Evolutionary conservation across 371 early-diverging fungal genomes (phyloP), one percentile per base, ranked within the genome.

Genomic region (Rhizopus delemar): DNA sequence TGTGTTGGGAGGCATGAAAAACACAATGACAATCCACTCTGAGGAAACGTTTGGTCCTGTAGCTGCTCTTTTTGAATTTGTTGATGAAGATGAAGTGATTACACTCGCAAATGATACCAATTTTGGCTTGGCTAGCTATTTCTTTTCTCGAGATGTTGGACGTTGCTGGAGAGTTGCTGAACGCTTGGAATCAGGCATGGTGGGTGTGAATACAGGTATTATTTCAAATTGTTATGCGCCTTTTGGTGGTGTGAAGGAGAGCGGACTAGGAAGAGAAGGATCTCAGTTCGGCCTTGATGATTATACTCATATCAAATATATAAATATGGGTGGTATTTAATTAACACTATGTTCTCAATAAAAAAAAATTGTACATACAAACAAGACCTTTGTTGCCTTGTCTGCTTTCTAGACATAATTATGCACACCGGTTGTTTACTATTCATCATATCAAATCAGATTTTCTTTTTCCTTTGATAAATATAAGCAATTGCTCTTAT

Each of bases 1-100:
- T 0, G 83, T 93, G 31, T 63, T 93, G 11, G 75, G 77, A 2
- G 78, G 81, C 22, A 86, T 89, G 77, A 76, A 72, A 8, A 66
- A 71, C 13, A 74, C 77, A 8, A 89, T 90, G 87, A 57, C 62
- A 12, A 83, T 90, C 57, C 70, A 84, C 12, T 70, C 58, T 28
- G 89, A 90, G 66, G 93, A 93, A 62, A 91, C 87, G 3, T 93
- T 93, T 70, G 93, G 93, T 0, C 93, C 93, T 29, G 79, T 93
- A 39, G 86, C 87, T 35, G 88, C 82, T 8, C 66, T 92, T 13
- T 86, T 82, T 60, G 71, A 66, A 28, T 93, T 93, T 60, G 57
- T 69, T 0, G 77, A 81, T 4, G 91, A 91, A 49, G 88, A 88
- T 0, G 86, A 90, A 68, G 93, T 90, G 7, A 41, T 95, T 28